These are phyloP conservation scores for Ochetophila trinervis DNA, from an alignment of 306 rosid genomes.

Conservation along the genomic window DNA sequence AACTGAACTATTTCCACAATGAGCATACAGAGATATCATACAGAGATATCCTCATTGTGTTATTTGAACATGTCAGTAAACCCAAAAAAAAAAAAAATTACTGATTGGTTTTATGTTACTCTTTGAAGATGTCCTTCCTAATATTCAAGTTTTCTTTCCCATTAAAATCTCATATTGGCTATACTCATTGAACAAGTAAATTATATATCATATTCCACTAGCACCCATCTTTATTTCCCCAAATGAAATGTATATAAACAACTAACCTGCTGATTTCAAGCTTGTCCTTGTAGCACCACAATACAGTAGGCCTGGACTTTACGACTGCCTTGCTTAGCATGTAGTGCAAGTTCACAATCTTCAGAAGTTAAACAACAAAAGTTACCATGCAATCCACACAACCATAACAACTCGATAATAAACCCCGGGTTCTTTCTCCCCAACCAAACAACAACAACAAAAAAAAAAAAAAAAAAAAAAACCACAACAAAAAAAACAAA, in stretches of 20 bases:
- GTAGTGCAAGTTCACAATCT: slow-evolving; percentile 91
- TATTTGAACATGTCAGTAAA: no score
- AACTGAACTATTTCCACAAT: no score
- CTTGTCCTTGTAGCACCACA: slow-evolving; percentile 94
- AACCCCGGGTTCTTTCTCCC: neutral
- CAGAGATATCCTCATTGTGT: no score
- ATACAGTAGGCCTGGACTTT: slow-evolving; percentile 68
- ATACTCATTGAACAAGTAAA: no score
- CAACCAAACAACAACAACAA: neutral
- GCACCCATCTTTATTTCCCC: neutral
- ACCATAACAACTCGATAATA: neutral
- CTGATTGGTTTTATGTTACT: no score
- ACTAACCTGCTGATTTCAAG: slow-evolving; percentile 87
- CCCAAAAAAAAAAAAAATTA: no score
- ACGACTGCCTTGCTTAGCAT: slow-evolving; percentile 78
- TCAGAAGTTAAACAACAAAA: slow-evolving; percentile 7
- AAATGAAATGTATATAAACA: neutral
- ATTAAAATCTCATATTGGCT: no score
- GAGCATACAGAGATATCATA: no score
- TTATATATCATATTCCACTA: no score
- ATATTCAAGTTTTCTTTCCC: no score
- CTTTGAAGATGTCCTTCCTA: no score
- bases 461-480: neutral
- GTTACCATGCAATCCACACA: neutral
- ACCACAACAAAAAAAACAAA: no score